phyloP scores from a whole-genome alignment of 441 rosid genomes.

The Pelargonium cotyledonis region DNA sequence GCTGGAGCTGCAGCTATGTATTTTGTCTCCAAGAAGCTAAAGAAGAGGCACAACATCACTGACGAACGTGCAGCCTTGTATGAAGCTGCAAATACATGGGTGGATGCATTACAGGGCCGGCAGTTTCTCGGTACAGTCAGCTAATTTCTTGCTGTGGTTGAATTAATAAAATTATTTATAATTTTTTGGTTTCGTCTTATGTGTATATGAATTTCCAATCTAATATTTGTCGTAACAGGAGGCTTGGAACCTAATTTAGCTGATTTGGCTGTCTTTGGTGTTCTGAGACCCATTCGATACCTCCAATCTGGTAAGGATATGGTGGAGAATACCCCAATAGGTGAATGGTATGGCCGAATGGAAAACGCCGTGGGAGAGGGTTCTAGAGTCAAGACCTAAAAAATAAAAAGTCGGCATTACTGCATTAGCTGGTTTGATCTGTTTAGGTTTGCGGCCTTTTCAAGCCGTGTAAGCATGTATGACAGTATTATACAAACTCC shows the following conservation, averaged over 20 bases:
- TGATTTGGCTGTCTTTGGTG: slow-evolving; percentile 85
- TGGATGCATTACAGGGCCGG: slow-evolving; percentile 64
- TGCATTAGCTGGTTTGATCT: neutral
- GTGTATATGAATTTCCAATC: neutral
- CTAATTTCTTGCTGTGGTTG: slow-evolving; percentile 7
- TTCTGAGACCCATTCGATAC: slow-evolving; percentile 79
- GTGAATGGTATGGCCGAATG: slow-evolving; percentile 80
- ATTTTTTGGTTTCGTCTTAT: too few species aligned
- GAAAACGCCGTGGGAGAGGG: slow-evolving; percentile 64
- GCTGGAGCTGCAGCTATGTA: slow-evolving; percentile 96
- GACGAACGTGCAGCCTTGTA: slow-evolving; percentile 83
- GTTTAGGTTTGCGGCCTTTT: neutral
- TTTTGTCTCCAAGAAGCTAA: slow-evolving; percentile 81
- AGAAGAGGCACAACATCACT: slow-evolving; percentile 79
- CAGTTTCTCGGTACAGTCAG: slow-evolving; percentile 56
- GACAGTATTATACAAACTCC: too few species aligned
- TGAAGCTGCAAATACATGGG: slow-evolving; percentile 89
- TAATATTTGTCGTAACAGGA: slow-evolving; percentile 36
- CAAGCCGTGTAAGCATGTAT: neutral
- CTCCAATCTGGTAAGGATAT: slow-evolving; percentile 77
- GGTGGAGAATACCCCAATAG: slow-evolving; percentile 79
- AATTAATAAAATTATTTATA: neutral
- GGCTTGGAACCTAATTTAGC: slow-evolving; percentile 81
- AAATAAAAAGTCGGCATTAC: neutral
- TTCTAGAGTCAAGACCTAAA: slow-evolving; percentile 37